Evolutionary conservation across 2,329 filamentous ascomycete species (phyloP).

Genomic region (Myriosclerotinia scirpicola): DNA sequence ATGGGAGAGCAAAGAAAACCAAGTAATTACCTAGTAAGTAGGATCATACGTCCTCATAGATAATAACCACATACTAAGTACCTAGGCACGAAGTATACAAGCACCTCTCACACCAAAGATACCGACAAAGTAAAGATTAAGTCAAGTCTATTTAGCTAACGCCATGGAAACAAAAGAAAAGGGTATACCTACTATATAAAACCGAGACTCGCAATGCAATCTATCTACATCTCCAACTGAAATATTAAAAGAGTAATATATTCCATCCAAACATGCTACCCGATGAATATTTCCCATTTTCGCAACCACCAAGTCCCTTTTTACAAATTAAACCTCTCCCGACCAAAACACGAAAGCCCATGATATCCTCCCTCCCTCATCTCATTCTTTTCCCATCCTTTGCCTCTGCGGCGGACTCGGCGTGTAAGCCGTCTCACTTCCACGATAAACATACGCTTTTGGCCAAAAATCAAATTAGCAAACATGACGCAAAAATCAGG

Average conservation of each 20-base stretch:
- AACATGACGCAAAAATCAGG: background rate
- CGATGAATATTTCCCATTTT: background rate
- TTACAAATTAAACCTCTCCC: background rate
- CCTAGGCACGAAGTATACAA: too few relatives aligned
- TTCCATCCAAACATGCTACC: background rate
- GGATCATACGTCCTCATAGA: too few relatives aligned
- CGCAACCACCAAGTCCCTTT: background rate
- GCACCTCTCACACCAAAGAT: background rate
- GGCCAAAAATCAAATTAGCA: conserved; percentile 12
- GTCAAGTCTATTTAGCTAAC: background rate
- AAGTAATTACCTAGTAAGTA: too few relatives aligned
- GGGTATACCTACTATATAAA: background rate
- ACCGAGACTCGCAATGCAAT: background rate
- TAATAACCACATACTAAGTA: too few relatives aligned
- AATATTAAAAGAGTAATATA: background rate
- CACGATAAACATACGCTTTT: conserved; percentile 24
- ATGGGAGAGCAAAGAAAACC: too few relatives aligned
- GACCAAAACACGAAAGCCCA: background rate
- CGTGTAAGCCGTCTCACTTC: conserved; percentile 17
- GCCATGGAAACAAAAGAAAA: background rate
- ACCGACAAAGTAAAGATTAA: background rate
- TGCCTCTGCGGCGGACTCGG: conserved; percentile 17
- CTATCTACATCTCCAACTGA: background rate
- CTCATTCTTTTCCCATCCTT: background rate
- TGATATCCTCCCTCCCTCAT: background rate